Percentiles rank a stretch among this genome's conserved stretches.
phyloP scores from a whole-genome alignment of 257 asterid genomes.

The Solanum bukasovii region DNA sequence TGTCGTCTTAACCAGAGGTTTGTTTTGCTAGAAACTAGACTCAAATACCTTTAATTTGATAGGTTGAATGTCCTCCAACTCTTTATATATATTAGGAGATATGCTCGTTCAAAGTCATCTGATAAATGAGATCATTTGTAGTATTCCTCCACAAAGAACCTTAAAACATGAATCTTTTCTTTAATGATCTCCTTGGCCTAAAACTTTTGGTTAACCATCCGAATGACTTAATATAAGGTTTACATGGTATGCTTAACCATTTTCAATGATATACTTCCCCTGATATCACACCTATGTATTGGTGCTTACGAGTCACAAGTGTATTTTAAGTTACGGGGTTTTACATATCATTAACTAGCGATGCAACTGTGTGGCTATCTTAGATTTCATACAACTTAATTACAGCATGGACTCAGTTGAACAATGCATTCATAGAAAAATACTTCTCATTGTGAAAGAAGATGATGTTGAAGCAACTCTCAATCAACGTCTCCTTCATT shows the following conservation, averaged over 20 bases:
- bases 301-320: background rate
- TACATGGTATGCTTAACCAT: background rate
- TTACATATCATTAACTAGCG: no score
- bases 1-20: no score
- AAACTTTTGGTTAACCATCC: background rate
- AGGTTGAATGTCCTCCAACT: no score
- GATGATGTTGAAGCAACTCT: background rate
- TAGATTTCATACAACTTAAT: no score
- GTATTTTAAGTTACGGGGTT: background rate
- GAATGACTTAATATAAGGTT: background rate
- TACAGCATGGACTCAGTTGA: no score
- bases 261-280: background rate
- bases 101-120: background rate
- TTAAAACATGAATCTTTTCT: no score
- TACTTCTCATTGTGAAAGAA: no score
- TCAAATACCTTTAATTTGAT: background rate
- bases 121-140: background rate
- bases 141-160: background rate
- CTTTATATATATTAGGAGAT: background rate
- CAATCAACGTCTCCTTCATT: background rate
- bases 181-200: background rate
- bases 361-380: no score
- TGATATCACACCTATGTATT: background rate
- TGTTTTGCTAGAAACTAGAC: background rate
- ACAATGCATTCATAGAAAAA: no score